Evolutionary conservation across 23 red algal species (phyloP).

Genomic region (Gracilariopsis chorda): DNA sequence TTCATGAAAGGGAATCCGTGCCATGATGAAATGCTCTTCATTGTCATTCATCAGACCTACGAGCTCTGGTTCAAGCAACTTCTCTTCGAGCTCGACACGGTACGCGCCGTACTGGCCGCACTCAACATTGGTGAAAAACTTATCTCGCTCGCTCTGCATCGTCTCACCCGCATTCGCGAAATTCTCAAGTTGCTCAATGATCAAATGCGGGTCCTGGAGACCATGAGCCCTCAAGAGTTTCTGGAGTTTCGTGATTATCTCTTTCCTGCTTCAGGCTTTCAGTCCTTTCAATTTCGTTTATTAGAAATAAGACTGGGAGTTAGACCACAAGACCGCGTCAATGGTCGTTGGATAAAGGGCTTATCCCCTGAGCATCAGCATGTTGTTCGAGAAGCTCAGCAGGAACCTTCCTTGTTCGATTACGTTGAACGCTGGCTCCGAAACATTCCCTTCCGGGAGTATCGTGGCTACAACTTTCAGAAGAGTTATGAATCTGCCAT

Average conservation of each 20-base stretch:
- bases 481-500: slow-evolving; percentile 77
- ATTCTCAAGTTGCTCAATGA: slow-evolving; percentile 94
- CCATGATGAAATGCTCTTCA: slow-evolving; percentile 99
- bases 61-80: slow-evolving; percentile 99
- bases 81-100: slow-evolving; percentile 92
- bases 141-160: slow-evolving; percentile 89
- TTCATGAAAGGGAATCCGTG: slow-evolving; percentile 46
- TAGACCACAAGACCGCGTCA: slow-evolving; percentile 67
- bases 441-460: slow-evolving; percentile 93
- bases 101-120: slow-evolving; percentile 74
- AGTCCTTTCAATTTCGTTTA: slow-evolving; percentile 89
- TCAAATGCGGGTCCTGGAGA: slow-evolving; percentile 94
- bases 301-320: slow-evolving; percentile 96
- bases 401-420: slow-evolving; percentile 90
- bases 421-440: slow-evolving; percentile 92
- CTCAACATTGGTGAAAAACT: slow-evolving; percentile 84
- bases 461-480: slow-evolving; percentile 91
- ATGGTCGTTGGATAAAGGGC: slow-evolving; percentile 74
- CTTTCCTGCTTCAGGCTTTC: slow-evolving; percentile 97
- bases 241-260: slow-evolving; percentile 97
- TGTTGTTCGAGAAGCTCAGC: slow-evolving; percentile 68
- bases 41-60: slow-evolving; percentile 98
- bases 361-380: slow-evolving; percentile 69
- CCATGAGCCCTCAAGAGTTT: slow-evolving; percentile 98
- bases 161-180: slow-evolving; percentile 83